Evolutionary conservation across 805 yeast genomes (phyloP), one percentile per base, ranked within the genome.

Genomic region (Kuraishia cidri): DNA sequence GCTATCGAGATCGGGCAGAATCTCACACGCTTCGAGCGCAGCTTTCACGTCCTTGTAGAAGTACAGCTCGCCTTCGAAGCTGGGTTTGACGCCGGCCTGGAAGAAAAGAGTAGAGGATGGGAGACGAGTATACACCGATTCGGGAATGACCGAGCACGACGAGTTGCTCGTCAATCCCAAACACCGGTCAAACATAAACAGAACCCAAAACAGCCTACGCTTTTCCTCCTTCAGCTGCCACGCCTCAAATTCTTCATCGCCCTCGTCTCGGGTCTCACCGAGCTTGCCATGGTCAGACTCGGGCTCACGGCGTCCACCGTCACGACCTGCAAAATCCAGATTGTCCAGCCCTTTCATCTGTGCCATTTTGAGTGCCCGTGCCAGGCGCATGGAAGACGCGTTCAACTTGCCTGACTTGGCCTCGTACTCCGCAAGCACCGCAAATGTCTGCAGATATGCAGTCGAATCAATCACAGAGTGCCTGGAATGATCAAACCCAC

Each of bases 131-230:
- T 17, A 14, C 16, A 21, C n/a, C 7, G 21, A 14, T 11, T 21
- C 14, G 18, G 16, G 17, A 17, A 15, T 11, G 18, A 20, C n/a
- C 3, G 14, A 11, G 55, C 54, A 4, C 50, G 43, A 13, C 56
- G 58, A 18, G 51, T 33, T 34, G 12, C 54, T 41, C 8, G 51
- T 52, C 22, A 52, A 34, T 8, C 57, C 43, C 30, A 52, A 52
- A 52, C 55, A 54, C 32, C 50, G 51, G 35, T 52, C 60, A 4
- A 40, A 22, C 6, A 38, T 38, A 36, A 49, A 54, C 25, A 54
- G 38, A 26, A 47, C 49, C 60, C 60, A 54, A 22, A 54, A 43
- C n/a, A 49, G 44, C 10, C 56, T 32, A 21, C 60, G 29, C 13
- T 48, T 38, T 33, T 54, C 59, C 36, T 54, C 60, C 7, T 11